Percentiles rank a stretch among this genome's conserved stretches.
Evolutionary conservation across 257 asterid species (phyloP).

Genomic region (Fraxinus anomala): DNA sequence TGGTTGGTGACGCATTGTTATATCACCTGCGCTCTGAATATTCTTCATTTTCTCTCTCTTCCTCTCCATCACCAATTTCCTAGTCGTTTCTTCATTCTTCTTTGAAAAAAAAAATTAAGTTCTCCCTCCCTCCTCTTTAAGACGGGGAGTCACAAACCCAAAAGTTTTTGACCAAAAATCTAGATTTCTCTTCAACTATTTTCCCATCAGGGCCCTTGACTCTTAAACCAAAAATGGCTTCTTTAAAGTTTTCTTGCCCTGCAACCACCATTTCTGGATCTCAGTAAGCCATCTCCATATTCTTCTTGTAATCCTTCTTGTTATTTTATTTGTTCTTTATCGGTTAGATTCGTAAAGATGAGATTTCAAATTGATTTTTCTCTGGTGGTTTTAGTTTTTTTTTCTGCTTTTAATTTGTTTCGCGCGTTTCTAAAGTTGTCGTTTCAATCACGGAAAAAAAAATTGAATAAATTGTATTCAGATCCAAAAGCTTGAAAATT

Average conservation of each 20-base stretch:
- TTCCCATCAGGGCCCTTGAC: not conserved
- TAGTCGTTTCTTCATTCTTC: no score
- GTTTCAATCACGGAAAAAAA: no score
- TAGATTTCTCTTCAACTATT: not conserved
- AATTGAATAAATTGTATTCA: not conserved
- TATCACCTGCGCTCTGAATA: no score
- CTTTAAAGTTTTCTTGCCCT: conserved; percentile 63
- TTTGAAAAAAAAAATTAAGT: not conserved
- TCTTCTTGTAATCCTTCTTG: conserved; percentile 1
- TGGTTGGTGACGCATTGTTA: no score
- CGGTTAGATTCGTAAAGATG: not conserved
- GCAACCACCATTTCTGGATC: conserved; percentile 53
- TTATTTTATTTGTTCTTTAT: not conserved
- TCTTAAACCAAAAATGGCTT: conserved; percentile 50
- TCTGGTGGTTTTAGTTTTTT: no score
- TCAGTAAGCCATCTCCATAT: conserved; percentile 43
- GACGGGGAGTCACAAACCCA: conserved; percentile 1
- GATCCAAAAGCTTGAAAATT: conserved; percentile 29
- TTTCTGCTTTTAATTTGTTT: not conserved
- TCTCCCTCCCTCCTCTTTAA: conserved; percentile 10
- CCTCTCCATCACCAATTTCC: no score
- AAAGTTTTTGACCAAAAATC: not conserved
- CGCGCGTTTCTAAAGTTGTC: no score
- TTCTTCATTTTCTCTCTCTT: no score
- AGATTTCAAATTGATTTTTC: not conserved